Base-by-base conservation (phyloP, 208 protist genomes). In the Endotrypanum monterogeii region DNA sequence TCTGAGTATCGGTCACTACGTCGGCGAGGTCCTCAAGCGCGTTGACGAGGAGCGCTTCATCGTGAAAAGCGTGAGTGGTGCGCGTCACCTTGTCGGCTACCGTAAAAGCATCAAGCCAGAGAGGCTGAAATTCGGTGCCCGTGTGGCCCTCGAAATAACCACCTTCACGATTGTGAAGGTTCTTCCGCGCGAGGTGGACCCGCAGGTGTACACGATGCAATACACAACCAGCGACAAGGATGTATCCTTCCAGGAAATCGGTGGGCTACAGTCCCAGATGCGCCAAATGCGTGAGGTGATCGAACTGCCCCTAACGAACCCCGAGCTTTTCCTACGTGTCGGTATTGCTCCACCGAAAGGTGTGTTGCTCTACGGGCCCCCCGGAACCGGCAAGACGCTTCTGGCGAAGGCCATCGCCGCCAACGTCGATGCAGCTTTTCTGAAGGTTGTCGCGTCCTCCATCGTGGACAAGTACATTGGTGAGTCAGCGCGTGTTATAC, bases 401-500 rank as follows among this genome's bases (percentile, higher is more conserved):
- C 94, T 99, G 11, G 99, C 99, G 5, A 96, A 99, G 80, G 99
- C 99, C 23, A 99, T 99, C 71, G 98, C 99, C 39, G 89, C 86
- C 60, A 99, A 99, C 80, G 98, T 99, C 23, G 98, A 99, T 37
- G 98, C 98, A 0, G 90, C 92, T 41, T 99, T 99, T 74, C 81
- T 99, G 20, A 99, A 99, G 83, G 98, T 99, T 46, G 99, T 99
- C 1, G 98, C 97, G 0, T 98, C 92, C 6, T 98, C 98, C 18
- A 99, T 99, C 83, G 98, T 99, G 23, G 99, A 99, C 83, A 99
- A 99, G 89, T 99, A 99, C 91, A 99, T 99, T 88, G 99, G 99
- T 67, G 99, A 99, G 87, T 98, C 92, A 25, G 98, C 99, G 20
- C 92, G 99, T 46, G 86, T 99, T 30, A 98, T 99, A 75, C 94